Percentiles rank a stretch among this genome's conserved stretches.
Evolutionary conservation across 2,329 filamentous ascomycete species (phyloP).

Genomic region (Sclerotinia borealis): DNA sequence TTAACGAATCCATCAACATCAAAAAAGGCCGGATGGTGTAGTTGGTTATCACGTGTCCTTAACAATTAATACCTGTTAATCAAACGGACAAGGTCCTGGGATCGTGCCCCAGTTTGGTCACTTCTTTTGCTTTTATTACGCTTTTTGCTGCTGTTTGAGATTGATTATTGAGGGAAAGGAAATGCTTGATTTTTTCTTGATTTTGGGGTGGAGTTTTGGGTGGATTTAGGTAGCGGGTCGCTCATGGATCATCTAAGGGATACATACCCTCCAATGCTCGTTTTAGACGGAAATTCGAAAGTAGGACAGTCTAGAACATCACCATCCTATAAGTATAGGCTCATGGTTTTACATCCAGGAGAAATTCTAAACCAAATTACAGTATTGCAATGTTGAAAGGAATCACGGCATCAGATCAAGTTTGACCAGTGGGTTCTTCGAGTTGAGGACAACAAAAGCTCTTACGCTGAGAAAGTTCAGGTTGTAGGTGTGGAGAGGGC

Average conservation of each 20-base stretch:
- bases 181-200: not conserved
- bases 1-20: rapidly evolving
- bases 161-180: too few species aligned
- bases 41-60: conserved; percentile 11
- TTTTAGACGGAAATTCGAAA: not conserved
- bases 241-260: not conserved
- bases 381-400: not conserved
- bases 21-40: conserved; percentile 8
- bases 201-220: too few species aligned
- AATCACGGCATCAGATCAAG: not conserved
- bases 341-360: not conserved
- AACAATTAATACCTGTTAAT: not conserved
- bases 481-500: too few species aligned
- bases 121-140: not conserved
- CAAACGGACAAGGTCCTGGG: conserved; percentile 9
- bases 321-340: not conserved
- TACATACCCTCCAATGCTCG: not conserved
- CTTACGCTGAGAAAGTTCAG: too few species aligned
- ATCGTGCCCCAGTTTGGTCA: conserved; percentile 9
- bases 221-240: not conserved
- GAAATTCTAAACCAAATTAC: too few species aligned
- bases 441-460: not conserved
- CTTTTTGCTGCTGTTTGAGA: not conserved
- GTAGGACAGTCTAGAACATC: too few species aligned
- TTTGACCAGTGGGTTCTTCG: not conserved